Conservation (phyloP, 192 early-diverging fungal species). For the Paraglomus brasilianum region DNA sequence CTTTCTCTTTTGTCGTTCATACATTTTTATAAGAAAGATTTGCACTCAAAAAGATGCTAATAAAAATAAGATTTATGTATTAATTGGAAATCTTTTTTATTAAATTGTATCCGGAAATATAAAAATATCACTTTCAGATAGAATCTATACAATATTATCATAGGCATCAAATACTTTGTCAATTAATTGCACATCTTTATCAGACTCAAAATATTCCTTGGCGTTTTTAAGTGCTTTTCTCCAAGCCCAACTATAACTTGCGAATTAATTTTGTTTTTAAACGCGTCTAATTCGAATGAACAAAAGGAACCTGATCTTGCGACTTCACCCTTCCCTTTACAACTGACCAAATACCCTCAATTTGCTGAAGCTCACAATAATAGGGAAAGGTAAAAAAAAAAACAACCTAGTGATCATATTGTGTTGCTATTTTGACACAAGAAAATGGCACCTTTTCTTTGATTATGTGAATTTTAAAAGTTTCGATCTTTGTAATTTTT, state of each 20-base stretch:
- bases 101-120: not conserved
- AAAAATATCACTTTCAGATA: not conserved
- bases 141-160: not conserved
- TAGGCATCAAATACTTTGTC: not conserved
- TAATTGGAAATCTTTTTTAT: too few relatives aligned
- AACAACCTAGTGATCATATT: not conserved
- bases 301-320: constrained; percentile 6
- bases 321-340: constrained; percentile 7
- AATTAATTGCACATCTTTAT: constrained; percentile 1
- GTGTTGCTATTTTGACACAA: too few relatives aligned
- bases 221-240: not conserved
- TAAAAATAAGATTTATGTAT: too few relatives aligned
- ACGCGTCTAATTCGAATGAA: not conserved
- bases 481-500: too few relatives aligned
- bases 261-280: constrained; percentile 23
- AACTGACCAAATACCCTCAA: constrained; percentile 9
- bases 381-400: not conserved
- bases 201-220: constrained; percentile 6
- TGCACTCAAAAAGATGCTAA: too few relatives aligned
- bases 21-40: too few relatives aligned
- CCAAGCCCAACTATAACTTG: constrained; percentile 14
- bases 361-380: constrained; percentile 5
- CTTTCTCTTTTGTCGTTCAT: too few relatives aligned
- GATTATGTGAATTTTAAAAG: too few relatives aligned
- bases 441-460: too few relatives aligned